Conservation (phyloP, 2,329 filamentous ascomycete genomes). For the Tympanopsis confertula region DNA sequence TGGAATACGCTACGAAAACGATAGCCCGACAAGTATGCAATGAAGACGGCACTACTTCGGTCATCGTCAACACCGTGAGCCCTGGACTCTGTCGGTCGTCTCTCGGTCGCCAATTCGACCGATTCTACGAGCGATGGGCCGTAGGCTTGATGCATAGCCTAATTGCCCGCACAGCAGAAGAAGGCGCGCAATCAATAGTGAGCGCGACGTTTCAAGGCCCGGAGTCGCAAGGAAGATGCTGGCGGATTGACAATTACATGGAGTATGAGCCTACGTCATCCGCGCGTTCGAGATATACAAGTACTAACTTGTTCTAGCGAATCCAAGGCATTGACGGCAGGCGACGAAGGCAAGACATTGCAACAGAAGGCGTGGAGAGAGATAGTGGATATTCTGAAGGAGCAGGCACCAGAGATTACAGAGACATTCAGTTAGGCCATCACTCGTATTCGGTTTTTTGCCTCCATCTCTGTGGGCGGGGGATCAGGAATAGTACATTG, state of each 20-base stretch:
- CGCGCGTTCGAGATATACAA: not conserved
- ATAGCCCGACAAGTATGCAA: not conserved
- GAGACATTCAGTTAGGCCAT: no score
- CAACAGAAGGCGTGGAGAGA: not conserved
- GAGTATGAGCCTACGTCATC: not conserved
- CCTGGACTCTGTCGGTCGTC: not conserved
- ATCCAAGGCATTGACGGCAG: not conserved
- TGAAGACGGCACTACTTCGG: not conserved
- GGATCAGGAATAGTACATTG: no score
- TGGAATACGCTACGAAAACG: not conserved
- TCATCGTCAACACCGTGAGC: conserved; percentile 1
- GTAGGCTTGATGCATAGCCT: not conserved
- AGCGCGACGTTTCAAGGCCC: not conserved
- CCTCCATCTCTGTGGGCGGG: no score
- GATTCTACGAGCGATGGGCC: not conserved
- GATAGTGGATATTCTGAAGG: not conserved
- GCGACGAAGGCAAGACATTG: not conserved
- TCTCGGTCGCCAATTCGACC: not conserved
- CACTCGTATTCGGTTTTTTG: no score
- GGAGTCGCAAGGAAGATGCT: not conserved
- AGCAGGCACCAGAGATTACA: not conserved
- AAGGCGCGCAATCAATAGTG: not conserved
- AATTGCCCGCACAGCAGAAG: not conserved
- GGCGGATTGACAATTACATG: not conserved
- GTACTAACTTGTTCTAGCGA: not conserved